Base-by-base conservation (phyloP, 2,329 filamentous ascomycete genomes). In the Diaporthe sp. region DNA sequence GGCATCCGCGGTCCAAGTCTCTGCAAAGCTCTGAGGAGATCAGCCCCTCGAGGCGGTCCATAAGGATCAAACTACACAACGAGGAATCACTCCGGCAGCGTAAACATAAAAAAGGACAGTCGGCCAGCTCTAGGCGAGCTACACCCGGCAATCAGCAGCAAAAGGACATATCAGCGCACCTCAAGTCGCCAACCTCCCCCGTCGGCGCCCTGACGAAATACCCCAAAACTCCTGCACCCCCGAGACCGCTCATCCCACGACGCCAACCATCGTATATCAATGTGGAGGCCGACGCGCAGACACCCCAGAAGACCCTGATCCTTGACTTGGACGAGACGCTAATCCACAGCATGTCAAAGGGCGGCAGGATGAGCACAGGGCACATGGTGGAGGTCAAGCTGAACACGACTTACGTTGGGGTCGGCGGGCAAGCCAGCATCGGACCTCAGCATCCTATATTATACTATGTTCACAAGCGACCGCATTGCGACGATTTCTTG, bases 331-430 rank as follows among this genome's bases (percentile, higher is more conserved):
- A 99, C 84, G 97, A 99, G 85, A 99, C 97, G 0, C 87, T 99
- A 79, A 99, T 99, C 79, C 97, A 99, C 88, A 98, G 95, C 84
- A 95, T 98, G 90, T 96, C 96, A 76, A 98, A 98, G 83, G 97
- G 97, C 42, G 96, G 96, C 72, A 92, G 96, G 75, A 98, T 98
- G 93, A 96, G 95, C 80, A 96, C 95, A 28, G 97, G 97, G 25
- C 97, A 99, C 85, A 99, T 99, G 97, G 96, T 99, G 71, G 97
- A 99, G 86, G 97, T 99, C 78, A 95, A 95, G 80, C 89, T 98
- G 76, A 94, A 94, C 82, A 93, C 93, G 75, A 92, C 92, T 77
- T 86, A 91, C 73, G 90, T 95, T 59, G 92, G 91, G 73, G 90
- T 91, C 65, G 92, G 91, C 44, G 92, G 93, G 37, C 90, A 92